These are phyloP conservation scores for Candida pseudoviswanathii DNA, from an alignment of 1,139 yeast species.

Conservation along the genomic window DNA sequence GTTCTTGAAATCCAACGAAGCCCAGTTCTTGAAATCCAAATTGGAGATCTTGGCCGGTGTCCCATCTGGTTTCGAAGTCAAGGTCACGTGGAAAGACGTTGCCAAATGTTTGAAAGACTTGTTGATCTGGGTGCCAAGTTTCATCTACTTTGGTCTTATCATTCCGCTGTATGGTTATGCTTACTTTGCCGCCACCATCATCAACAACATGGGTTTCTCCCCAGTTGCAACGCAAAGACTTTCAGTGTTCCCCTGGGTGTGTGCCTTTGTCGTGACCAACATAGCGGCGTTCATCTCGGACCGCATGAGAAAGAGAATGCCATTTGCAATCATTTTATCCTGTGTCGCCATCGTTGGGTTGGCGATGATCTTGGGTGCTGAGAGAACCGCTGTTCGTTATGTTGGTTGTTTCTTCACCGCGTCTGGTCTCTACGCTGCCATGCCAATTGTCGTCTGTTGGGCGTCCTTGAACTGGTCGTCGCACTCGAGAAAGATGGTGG, in stretches of 20 bases:
- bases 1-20: conserved; percentile 52
- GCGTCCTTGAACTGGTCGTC: conserved; percentile 67
- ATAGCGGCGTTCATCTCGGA: conserved; percentile 53
- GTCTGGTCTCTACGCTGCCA: conserved; percentile 66
- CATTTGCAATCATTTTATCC: conserved; percentile 47
- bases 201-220: conserved; percentile 56
- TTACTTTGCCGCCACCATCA: conserved; percentile 68
- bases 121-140: conserved; percentile 56
- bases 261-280: conserved; percentile 59
- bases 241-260: conserved; percentile 74
- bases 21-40: conserved; percentile 52
- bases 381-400: conserved; percentile 49
- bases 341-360: conserved; percentile 56
- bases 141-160: conserved; percentile 63
- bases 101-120: conserved; percentile 47
- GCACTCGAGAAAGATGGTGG: conserved; percentile 69
- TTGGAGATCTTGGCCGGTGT: conserved; percentile 54
- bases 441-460: conserved; percentile 81
- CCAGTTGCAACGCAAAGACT: conserved; percentile 66
- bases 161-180: conserved; percentile 75
- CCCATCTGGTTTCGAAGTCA: conserved; percentile 54
- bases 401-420: conserved; percentile 74
- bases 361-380: conserved; percentile 45
- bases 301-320: conserved; percentile 43
- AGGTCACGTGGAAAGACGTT: conserved; percentile 44